Evolutionary conservation across 345 rosid genomes (phyloP), one percentile per base, ranked within the genome.

Genomic region (Limnanthes douglasii): DNA sequence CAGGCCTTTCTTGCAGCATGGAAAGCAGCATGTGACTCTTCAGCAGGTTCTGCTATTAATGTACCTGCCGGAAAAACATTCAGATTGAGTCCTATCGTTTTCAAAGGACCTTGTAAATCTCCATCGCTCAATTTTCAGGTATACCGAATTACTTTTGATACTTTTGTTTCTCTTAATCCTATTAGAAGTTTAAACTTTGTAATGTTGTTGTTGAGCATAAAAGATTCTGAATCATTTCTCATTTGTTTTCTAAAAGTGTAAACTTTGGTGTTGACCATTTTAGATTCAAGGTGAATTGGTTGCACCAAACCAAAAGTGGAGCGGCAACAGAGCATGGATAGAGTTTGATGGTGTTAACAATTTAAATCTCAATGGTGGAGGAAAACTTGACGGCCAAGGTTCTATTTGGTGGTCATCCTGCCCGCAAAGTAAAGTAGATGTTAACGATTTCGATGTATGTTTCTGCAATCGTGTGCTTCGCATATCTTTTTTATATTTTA

Each of bases 1-100:
- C n/a, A 72, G 82, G 76, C 82, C 11, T 75, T 72, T 34, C 45
- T 47, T 2, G 52, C 52, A 19, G 66, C 86, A 21, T 80, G 86
- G 86, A 26, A 27, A 6, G 59, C 19, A 33, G 50, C 52, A 11
- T 76, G 26, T 8, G 23, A 32, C 4, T 12, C 2, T 3, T 33
- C 40, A 15, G 31, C 53, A n/a, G n/a, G n/a, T n/a, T n/a, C n/a
- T n/a, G 5, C 42, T 73, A 6, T 3, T 17, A 8, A n/a, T n/a
- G 28, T 73, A 16, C 75, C 83, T 5, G 16, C 0, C 3, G 45
- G 54, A 7, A 68, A 24, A 39, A 62, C 45, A 2, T 81, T 73
- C 48, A 25, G 63, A 39, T 15, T 81, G 32, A 50, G 46, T 8
- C 80, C 77, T 12, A 21, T 61, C 24, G 8, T 15, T 3, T 81